Evolutionary conservation across 2,329 filamentous ascomycete genomes (phyloP).

Genomic region (Torrubiella hemipterigena): DNA sequence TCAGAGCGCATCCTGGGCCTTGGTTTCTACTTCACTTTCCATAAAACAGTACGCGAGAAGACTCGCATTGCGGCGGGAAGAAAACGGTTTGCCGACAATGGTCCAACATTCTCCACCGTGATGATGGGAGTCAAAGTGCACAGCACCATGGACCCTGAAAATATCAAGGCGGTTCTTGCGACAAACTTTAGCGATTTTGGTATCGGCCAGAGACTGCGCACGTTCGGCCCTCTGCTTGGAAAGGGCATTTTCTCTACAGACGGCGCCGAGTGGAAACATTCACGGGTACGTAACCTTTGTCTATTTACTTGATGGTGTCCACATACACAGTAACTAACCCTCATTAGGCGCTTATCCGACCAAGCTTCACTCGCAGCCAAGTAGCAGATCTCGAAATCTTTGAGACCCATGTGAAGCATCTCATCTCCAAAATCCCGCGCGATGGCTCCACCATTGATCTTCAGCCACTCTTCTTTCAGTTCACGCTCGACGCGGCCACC

Average conservation of each 20-base stretch:
- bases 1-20: no score
- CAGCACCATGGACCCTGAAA: slow-evolving; percentile 32
- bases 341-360: slow-evolving; percentile 16
- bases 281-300: no score
- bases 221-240: slow-evolving; percentile 21
- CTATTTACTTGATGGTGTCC: no score
- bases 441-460: slow-evolving; percentile 27
- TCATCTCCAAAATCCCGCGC: slow-evolving; percentile 19
- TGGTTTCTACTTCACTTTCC: no score
- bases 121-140: no score
- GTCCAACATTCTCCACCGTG: no score
- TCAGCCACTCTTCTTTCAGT: slow-evolving; percentile 40
- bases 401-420: slow-evolving; percentile 12
- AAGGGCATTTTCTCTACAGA: slow-evolving; percentile 30
- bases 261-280: slow-evolving; percentile 27
- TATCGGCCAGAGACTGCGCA: slow-evolving; percentile 13
- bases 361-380: slow-evolving; percentile 14
- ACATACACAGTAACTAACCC: no score
- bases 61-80: no score
- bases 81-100: no score
- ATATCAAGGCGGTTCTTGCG: slow-evolving; percentile 37
- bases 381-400: slow-evolving; percentile 11
- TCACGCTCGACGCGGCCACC: slow-evolving; percentile 42
- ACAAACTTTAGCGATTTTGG: slow-evolving; percentile 34
- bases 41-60: no score